phyloP scores from a whole-genome alignment of 2,329 filamentous ascomycete species.

The Penicillium oxalicum region DNA sequence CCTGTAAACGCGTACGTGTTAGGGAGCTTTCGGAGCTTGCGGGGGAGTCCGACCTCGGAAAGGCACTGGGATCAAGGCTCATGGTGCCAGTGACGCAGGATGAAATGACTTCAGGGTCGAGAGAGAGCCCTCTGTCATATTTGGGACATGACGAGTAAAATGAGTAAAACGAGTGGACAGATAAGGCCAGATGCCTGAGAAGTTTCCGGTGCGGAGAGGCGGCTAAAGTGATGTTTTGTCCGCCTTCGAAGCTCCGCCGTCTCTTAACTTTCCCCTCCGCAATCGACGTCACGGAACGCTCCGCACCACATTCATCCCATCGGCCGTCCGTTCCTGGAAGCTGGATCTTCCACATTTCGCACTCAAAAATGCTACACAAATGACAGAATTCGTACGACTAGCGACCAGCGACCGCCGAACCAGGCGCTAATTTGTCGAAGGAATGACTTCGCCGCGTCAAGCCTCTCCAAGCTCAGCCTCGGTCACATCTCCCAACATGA shows the following conservation, averaged over 20 bases:
- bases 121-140: conserved; percentile 31
- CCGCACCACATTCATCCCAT: neutral
- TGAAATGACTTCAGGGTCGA: conserved; percentile 16
- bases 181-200: conserved; percentile 13
- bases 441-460: conserved; percentile 16
- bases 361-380: conserved; percentile 9
- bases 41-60: conserved; percentile 55
- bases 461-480: conserved; percentile 2
- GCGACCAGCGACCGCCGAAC: conserved; percentile 15
- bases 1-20: conserved; percentile 70
- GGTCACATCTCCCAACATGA: no score
- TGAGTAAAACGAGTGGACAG: neutral
- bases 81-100: conserved; percentile 32
- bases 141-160: conserved; percentile 22
- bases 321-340: no score
- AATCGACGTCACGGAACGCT: conserved; percentile 16
- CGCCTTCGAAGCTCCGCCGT: conserved; percentile 17
- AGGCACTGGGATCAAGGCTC: conserved; percentile 39
- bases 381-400: conserved; percentile 2
- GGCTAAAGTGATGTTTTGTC: conserved; percentile 22
- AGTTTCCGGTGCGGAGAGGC: conserved; percentile 17
- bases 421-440: conserved; percentile 21
- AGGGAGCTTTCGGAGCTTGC: conserved; percentile 79
- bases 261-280: neutral
- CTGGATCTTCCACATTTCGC: no score